A percentile compares a stretch with the other conserved stretches of the same genome.
Conservation (phyloP, 441 rosid genomes). For the Populus tomentosa region DNA sequence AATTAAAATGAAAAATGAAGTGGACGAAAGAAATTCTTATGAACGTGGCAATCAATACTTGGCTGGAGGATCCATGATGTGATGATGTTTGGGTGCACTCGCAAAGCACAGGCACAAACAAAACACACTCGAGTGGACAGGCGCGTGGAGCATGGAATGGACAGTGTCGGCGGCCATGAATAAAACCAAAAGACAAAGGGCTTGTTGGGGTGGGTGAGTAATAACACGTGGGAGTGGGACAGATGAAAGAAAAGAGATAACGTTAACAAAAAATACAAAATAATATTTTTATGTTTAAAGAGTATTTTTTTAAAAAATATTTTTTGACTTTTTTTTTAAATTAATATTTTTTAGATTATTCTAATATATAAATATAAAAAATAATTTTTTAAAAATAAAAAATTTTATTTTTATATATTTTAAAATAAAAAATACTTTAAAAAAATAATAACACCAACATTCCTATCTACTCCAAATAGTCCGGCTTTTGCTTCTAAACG, state of each 20-base stretch:
- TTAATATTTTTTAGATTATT: too few relatives aligned
- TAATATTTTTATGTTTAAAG: neutral
- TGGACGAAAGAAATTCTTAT: too few relatives aligned
- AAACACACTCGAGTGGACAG: neutral
- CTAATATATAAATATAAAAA: too few relatives aligned
- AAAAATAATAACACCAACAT: too few relatives aligned
- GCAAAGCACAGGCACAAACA: neutral
- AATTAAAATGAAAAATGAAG: too few relatives aligned
- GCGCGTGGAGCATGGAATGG: neutral
- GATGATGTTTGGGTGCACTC: neutral
- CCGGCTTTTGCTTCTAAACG: neutral
- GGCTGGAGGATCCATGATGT: neutral
- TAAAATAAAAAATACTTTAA: too few relatives aligned
- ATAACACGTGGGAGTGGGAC: neutral
- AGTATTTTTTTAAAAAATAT: too few relatives aligned
- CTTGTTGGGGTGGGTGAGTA: neutral
- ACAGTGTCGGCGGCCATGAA: conserved; percentile 23
- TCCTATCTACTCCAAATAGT: too few relatives aligned
- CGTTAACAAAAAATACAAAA: neutral
- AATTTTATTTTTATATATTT: too few relatives aligned
- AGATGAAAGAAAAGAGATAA: neutral
- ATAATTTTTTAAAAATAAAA: too few relatives aligned
- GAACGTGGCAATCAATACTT: neutral
- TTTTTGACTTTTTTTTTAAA: too few relatives aligned
- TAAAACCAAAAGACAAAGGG: conserved; percentile 9